These are phyloP conservation scores for Onygenales sp. DNA, from an alignment of 2,329 filamentous ascomycete species.

Conservation along the genomic window DNA sequence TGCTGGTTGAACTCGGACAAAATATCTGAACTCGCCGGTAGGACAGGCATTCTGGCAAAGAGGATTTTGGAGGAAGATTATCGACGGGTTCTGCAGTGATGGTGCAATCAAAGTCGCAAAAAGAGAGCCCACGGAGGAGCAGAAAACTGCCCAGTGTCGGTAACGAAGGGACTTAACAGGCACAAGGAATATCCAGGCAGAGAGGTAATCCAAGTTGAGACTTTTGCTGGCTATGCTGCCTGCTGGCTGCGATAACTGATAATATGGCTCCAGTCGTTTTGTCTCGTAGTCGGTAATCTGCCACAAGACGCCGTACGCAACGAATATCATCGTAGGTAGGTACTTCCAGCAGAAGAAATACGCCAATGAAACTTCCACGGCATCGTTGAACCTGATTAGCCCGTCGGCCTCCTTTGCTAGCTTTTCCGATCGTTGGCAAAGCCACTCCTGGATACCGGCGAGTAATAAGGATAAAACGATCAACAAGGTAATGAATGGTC, in stretches of 20 bases:
- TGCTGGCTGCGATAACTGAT: conserved; percentile 28
- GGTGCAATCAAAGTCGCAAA: conserved; percentile 37
- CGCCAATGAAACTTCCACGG: conserved; percentile 17
- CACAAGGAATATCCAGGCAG: conserved; percentile 37
- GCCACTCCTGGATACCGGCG: conserved; percentile 24
- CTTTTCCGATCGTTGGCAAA: conserved; percentile 23
- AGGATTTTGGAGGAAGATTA: conserved; percentile 28
- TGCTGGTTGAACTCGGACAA: conserved; percentile 31
- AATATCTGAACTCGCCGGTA: conserved; percentile 23
- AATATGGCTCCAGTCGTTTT: conserved; percentile 42
- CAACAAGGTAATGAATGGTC: conserved; percentile 21
- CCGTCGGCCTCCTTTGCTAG: conserved; percentile 27
- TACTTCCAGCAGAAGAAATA: conserved; percentile 31
- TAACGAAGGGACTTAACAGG: conserved; percentile 37
- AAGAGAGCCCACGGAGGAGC: conserved; percentile 36
- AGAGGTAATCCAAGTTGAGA: conserved; percentile 41
- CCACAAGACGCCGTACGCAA: conserved; percentile 41
- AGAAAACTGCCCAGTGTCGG: conserved; percentile 39
- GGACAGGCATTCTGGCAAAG: conserved; percentile 20
- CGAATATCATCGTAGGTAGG: conserved; percentile 37
- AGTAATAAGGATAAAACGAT: conserved; percentile 20
- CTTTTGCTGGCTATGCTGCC: conserved; percentile 26
- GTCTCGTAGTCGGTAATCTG: conserved; percentile 43
- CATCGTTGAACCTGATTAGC: conserved; percentile 20
- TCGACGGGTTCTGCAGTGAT: conserved; percentile 37